Evolutionary conservation across 2,329 filamentous ascomycete genomes (phyloP), one percentile per base, ranked within the genome.

Genomic region (Nannizziopsis arthrosporioides): DNA sequence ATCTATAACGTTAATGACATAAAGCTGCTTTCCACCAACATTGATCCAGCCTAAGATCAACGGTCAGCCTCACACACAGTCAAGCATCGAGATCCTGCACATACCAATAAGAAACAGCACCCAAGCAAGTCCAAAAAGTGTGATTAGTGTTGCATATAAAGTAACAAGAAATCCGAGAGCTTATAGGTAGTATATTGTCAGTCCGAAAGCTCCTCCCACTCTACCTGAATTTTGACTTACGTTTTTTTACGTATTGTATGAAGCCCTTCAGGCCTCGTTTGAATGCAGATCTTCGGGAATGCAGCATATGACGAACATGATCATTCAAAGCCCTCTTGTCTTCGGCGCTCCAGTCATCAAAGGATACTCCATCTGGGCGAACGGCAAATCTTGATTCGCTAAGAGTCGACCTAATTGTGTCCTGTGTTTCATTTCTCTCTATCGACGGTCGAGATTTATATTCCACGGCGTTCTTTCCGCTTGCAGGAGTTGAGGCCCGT

Each of bases 281-380:
- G 68, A 93, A 85, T 50, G 80, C 82, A 32, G 82, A 84, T 12
- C 85, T 77, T 47, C 80, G 78, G 5, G 87, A 93, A 65, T 93
- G 87, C 37, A 94, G 67, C 78, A 92, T 86, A 61, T 94, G 87
- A 30, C 87, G 76, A 14, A 94, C 87, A 61, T 90, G 82, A 55
- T 94, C 87, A 58, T 94, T 86, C 35, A 94, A 69, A 60, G 86
- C 80, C 51, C 74, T 74, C 59, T 87, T 82, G 53, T 93, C 86
- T 42, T 81, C 78, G 5, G 76, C 74, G 2, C 69, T 80, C 87
- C 87, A 94, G 10, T 82, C 84, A 5, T 84, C 78, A 0, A 93
- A 69, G 2, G 73, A 76, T 3, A 79, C 74, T 1, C 84, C 83
- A 50, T 88, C 82, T 0, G 87, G 87, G 1, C 92, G 73, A 5